Conservation (phyloP, 1,284 basidiomycete genomes). For the Leccinum solheimii region DNA sequence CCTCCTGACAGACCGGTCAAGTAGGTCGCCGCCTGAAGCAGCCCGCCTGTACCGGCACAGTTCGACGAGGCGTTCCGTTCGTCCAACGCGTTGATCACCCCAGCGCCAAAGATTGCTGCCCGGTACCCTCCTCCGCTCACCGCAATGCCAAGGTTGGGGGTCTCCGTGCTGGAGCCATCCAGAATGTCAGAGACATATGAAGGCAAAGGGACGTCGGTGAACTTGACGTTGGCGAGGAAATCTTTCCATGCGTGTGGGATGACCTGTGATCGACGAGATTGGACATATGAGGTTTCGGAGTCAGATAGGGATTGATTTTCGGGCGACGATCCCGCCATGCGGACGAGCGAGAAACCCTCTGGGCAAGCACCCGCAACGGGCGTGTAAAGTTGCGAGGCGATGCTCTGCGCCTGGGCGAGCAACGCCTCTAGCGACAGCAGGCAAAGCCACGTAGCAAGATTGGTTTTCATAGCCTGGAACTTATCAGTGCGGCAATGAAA, state of each 20-base stretch:
- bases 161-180: constrained; percentile 18
- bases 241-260: constrained; percentile 35
- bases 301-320: constrained; percentile 34
- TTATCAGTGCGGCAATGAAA: neutral
- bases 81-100: constrained; percentile 50
- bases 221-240: constrained; percentile 39
- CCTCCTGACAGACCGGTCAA: constrained; percentile 47
- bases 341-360: constrained; percentile 35
- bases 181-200: constrained; percentile 40
- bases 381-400: constrained; percentile 29
- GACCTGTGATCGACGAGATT: constrained; percentile 30
- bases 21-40: constrained; percentile 51
- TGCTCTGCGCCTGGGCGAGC: constrained; percentile 23
- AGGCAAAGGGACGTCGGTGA: constrained; percentile 30
- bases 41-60: constrained; percentile 45
- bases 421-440: constrained; percentile 8
- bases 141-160: constrained; percentile 45
- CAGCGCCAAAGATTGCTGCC: constrained; percentile 52
- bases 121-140: constrained; percentile 50
- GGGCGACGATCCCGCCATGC: constrained; percentile 29
- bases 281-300: constrained; percentile 33
- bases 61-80: constrained; percentile 45
- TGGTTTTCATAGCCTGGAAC: neutral
- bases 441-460: constrained; percentile 12
- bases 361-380: constrained; percentile 33